Percentiles rank a stretch among this genome's conserved stretches.
Conservation (phyloP, 495 filamentous ascomycete genomes). For the Hypoxylon rickii region DNA sequence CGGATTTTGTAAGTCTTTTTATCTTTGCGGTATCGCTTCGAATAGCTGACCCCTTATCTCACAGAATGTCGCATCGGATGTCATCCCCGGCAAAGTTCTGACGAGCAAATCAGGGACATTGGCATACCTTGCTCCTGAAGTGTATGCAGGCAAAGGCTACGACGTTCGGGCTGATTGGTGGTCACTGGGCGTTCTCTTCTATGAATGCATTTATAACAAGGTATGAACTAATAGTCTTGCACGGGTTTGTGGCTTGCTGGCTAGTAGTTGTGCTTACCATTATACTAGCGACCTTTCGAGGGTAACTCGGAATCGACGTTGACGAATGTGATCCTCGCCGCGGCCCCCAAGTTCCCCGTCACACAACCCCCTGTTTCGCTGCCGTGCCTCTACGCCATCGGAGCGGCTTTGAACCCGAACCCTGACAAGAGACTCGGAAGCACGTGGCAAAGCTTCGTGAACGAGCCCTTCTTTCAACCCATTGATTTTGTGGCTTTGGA, state of each 20-base stretch:
- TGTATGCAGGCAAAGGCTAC: slow-evolving; percentile 88
- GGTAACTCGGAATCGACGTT: slow-evolving; percentile 81
- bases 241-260: background rate
- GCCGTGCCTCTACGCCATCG: slow-evolving; percentile 83
- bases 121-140: slow-evolving; percentile 94
- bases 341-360: slow-evolving; percentile 81
- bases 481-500: slow-evolving; percentile 88
- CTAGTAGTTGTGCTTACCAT: slow-evolving; percentile 33
- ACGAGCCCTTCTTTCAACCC: slow-evolving; percentile 84
- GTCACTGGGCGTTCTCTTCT: slow-evolving; percentile 95
- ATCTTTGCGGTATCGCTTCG: background rate
- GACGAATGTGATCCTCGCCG: slow-evolving; percentile 79
- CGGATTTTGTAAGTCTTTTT: slow-evolving; percentile 80
- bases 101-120: slow-evolving; percentile 96
- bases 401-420: slow-evolving; percentile 79
- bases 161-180: slow-evolving; percentile 93
- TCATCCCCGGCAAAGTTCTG: slow-evolving; percentile 76
- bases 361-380: slow-evolving; percentile 88
- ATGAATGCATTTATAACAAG: slow-evolving; percentile 99
- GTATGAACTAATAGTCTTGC: slow-evolving; percentile 51
- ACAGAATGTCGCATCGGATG: slow-evolving; percentile 96
- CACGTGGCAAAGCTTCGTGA: slow-evolving; percentile 77
- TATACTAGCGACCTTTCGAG: slow-evolving; percentile 78
- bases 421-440: slow-evolving; percentile 79
- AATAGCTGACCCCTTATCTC: slow-evolving; percentile 9